Evolutionary conservation across 2,329 filamentous ascomycete species (phyloP), one percentile per base, ranked within the genome.

Genomic region (Paraphaeosphaeria sporulosa): DNA sequence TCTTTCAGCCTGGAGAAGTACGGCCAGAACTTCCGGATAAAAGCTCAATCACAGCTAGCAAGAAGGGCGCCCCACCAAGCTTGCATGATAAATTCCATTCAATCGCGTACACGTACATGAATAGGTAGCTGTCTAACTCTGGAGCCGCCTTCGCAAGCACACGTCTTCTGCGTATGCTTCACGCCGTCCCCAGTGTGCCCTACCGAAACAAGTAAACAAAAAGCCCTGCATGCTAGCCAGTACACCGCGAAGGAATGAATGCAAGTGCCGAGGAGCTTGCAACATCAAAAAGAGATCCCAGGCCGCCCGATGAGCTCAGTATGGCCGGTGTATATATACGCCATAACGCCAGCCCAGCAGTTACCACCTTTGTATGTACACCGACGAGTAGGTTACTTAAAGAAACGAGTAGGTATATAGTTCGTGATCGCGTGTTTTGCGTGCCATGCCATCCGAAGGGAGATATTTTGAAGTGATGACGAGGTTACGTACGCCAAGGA

Each of bases 401-500:
- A 36, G 60, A 57, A 57, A 62, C n/a, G 46, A 30, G 25, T 34
- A 53, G 42, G 19, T 17, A 38, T 55, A 57, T 46, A 32, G 23
- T 54, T 60, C 58, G 42, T 60, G 53, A 52, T 46, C 50, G 47
- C 32, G 23, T 44, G 30, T 59, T 55, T 21, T 46, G 46, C 46
- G 49, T 61, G 48, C 36, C 38, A 48, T 47, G 49, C 53, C 51
- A 49, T 43, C 38, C 19, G 38, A 34, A 15, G 32, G 42, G 44
- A 50, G 10, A 36, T 27, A 27, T 59, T 58, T 58, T 50, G 34
- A 12, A 13, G 38, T 53, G 60, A 52, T 52, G 55, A 25, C 46
- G 49, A 57, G 56, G 64, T 69, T 67, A 70, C 71, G 65, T 71
- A 64, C 66, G 69, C 72, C 70, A 70, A 70, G 67, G 32, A 10